Conservation (phyloP, 768 basidiomycete species). For the Chalciporus sphaerocephalus region DNA sequence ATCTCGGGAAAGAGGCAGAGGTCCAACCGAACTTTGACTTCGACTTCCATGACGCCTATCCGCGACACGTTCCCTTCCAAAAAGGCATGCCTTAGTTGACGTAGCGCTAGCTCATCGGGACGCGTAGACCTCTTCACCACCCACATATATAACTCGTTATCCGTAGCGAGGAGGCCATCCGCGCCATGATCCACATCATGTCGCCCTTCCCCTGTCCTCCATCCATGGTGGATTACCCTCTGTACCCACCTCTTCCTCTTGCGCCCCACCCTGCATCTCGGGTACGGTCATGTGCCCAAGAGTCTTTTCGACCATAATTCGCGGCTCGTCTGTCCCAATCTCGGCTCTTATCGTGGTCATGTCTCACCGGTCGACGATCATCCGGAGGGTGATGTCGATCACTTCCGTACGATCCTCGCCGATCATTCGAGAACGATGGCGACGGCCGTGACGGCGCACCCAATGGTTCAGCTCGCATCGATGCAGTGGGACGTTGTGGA, state of each 20-base stretch:
- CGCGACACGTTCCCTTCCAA: neutral
- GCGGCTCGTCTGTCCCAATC: slow-evolving; percentile 6
- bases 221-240: neutral
- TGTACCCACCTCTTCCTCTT: slow-evolving; percentile 1
- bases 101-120: neutral
- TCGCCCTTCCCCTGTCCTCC: neutral
- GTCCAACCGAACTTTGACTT: neutral
- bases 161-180: neutral
- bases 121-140: neutral
- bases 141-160: neutral
- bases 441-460: slow-evolving; percentile 17
- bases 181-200: neutral
- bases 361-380: slow-evolving; percentile 11
- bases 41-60: neutral
- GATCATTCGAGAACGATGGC: slow-evolving; percentile 12
- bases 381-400: slow-evolving; percentile 16
- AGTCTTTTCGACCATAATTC: slow-evolving; percentile 7
- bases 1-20: too few species aligned
- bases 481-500: slow-evolving; percentile 17
- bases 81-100: neutral
- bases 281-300: neutral
- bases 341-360: slow-evolving; percentile 9
- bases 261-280: neutral
- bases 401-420: slow-evolving; percentile 16
- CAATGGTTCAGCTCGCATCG: slow-evolving; percentile 18